These are phyloP conservation scores for Linderniella brevidens DNA, from an alignment of 257 asterid genomes.

Conservation along the genomic window DNA sequence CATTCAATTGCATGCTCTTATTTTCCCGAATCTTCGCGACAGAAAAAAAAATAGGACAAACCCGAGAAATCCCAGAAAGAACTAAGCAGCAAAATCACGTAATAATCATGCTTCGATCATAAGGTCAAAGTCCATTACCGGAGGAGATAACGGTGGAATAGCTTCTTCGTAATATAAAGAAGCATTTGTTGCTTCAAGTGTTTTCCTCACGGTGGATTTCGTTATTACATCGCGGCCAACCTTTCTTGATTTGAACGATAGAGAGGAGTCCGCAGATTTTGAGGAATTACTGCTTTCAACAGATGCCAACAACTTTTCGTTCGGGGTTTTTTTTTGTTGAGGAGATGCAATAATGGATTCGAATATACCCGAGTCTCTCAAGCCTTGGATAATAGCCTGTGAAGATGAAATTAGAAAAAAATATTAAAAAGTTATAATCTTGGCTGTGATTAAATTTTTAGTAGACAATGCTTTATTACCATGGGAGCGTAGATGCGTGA, in stretches of 20 bases:
- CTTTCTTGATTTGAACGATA: slow-evolving; percentile 53
- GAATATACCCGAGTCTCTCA: slow-evolving; percentile 71
- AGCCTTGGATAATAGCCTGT: slow-evolving; percentile 80
- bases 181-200: slow-evolving; percentile 23
- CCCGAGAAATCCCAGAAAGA: no score
- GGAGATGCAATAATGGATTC: slow-evolving; percentile 48
- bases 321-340: slow-evolving; percentile 27
- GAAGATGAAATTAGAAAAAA: background rate
- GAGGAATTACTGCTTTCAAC: slow-evolving; percentile 50
- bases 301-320: slow-evolving; percentile 58
- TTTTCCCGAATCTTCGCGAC: no score
- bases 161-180: slow-evolving; percentile 33
- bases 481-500: slow-evolving; percentile 91
- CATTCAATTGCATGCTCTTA: no score
- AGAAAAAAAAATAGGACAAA: no score
- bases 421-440: no score
- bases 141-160: slow-evolving; percentile 77
- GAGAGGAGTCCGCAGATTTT: slow-evolving; percentile 27
- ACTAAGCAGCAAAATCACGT: no score
- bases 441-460: background rate
- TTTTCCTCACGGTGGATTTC: slow-evolving; percentile 39
- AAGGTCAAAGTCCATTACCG: slow-evolving; percentile 30
- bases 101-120: slow-evolving; percentile 33
- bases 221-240: slow-evolving; percentile 28
- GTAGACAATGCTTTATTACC: slow-evolving; percentile 29